phyloP scores from a whole-genome alignment of 805 yeast genomes.

The Spathaspora passalidarum region DNA sequence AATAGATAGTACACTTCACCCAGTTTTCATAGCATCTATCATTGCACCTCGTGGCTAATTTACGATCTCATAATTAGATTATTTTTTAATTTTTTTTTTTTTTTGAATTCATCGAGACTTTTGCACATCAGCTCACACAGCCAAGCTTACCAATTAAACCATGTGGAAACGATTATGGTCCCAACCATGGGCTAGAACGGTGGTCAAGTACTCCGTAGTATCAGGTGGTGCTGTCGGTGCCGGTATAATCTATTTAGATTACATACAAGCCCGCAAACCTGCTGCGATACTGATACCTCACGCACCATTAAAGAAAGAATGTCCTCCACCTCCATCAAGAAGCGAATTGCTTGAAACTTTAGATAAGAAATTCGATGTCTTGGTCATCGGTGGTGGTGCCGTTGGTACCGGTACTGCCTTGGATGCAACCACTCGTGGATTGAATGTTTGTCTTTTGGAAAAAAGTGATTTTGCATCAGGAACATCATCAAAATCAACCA shows the following conservation, averaged over 20 bases:
- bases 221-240: conserved; percentile 25
- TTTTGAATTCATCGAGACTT: neutral
- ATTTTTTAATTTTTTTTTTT: neutral
- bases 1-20: no score
- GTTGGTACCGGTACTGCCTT: conserved; percentile 92
- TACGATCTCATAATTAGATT: neutral
- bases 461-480: conserved; percentile 89
- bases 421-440: conserved; percentile 88
- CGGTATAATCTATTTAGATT: conserved; percentile 38
- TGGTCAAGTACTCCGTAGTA: neutral
- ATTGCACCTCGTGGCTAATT: conserved; percentile 1
- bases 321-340: conserved; percentile 56
- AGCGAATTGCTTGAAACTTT: conserved; percentile 48
- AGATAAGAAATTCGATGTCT: conserved; percentile 64
- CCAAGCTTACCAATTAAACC: neutral
- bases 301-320: conserved; percentile 43
- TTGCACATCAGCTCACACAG: neutral
- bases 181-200: neutral
- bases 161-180: neutral
- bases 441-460: conserved; percentile 83
- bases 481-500: conserved; percentile 90
- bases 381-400: conserved; percentile 95
- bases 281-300: conserved; percentile 25
- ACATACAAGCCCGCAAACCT: conserved; percentile 32
- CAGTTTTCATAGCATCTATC: neutral